Evolutionary conservation across 495 filamentous ascomycete genomes (phyloP), one percentile per base, ranked within the genome.

Genomic region (Cryomyces minteri): DNA sequence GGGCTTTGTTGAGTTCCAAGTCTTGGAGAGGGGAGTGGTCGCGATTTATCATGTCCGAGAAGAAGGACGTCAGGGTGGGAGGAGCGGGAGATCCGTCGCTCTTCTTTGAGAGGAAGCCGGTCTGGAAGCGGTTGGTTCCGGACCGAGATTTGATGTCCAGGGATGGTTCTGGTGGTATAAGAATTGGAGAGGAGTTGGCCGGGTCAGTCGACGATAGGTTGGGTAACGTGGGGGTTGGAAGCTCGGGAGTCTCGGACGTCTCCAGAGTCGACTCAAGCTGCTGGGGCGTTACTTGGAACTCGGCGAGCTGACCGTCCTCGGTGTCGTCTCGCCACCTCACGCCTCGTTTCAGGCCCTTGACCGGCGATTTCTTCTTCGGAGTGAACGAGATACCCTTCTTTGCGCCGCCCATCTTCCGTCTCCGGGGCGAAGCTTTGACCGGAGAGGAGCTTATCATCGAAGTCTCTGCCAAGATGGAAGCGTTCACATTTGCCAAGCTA

Each of bases 241-340:
- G 56, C 10, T 68, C 65, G 32, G 48, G 70, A 10, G 66, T 60
- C 18, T 25, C 18, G 0, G 71, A 71, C 30, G 74, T 69, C 9
- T 74, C 70, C n/a, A 72, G 73, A 4, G 65, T 62, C 6, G 56
- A 54, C 31, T 67, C 58, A 11, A 70, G 60, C 54, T 75, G 81
- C 54, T 83, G 68, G 29, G 86, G 88, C 4, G 88, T 92, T 62
- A 83, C 83, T 57, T 88, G 80, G 50, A 86, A 93, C 55, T 94
- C 88, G 44, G 84, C 83, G 31, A 95, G 64, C 31, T 78, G 71
- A 7, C 84, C 85, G 12, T 73, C 65, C 55, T 95, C 73, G 43
- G 82, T 82, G 53, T 96, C 90, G 56, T 98, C 90, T 40, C 82
- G 78, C 92, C 92, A 98, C 44, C 87, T 72, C 10, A 98, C 90